A percentile compares a stretch with the other conserved stretches of the same genome.
Conservation (phyloP, 352 stramenopile genomes). For the Pythium brassicae region DNA sequence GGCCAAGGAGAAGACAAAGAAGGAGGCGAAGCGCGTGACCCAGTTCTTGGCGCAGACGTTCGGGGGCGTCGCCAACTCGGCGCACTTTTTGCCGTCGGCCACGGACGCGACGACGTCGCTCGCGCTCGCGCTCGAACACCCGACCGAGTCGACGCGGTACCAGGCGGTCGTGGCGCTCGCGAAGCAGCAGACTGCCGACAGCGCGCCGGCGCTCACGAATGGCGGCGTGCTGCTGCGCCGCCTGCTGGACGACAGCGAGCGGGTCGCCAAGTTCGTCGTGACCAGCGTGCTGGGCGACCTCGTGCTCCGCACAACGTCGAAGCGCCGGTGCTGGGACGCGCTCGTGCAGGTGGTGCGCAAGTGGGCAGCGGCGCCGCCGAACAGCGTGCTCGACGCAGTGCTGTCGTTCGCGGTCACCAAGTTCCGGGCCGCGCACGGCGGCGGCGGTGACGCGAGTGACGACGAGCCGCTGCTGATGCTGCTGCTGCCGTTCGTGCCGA, state of each 20-base stretch:
- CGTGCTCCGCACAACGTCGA: constrained; percentile 44
- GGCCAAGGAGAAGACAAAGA: constrained; percentile 30
- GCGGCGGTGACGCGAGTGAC: constrained; percentile 13
- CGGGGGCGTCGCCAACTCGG: constrained; percentile 65
- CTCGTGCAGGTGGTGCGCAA: constrained; percentile 50
- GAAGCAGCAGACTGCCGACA: constrained; percentile 29
- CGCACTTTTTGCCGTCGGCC: constrained; percentile 64
- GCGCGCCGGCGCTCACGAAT: constrained; percentile 40
- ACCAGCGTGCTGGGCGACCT: constrained; percentile 49
- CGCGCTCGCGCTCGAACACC: constrained; percentile 72
- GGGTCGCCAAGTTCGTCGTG: constrained; percentile 57
- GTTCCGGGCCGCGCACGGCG: constrained; percentile 28
- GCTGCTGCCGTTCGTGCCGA: constrained; percentile 43
- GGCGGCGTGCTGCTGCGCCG: constrained; percentile 62
- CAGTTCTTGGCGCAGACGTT: constrained; percentile 68
- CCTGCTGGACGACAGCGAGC: constrained; percentile 70
- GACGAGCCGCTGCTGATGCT: constrained; percentile 63
- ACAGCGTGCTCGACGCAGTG: constrained; percentile 35
- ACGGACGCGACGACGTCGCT: constrained; percentile 70
- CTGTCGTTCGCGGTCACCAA: constrained; percentile 45
- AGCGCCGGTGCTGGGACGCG: constrained; percentile 46
- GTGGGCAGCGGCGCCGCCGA: constrained; percentile 21
- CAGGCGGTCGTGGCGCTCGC: constrained; percentile 63
- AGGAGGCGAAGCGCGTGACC: constrained; percentile 48
- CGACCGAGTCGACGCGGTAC: constrained; percentile 70